Evolutionary conservation across 768 basidiomycete species (phyloP), one percentile per base, ranked within the genome.

Genomic region (Leccinum ochraceum): DNA sequence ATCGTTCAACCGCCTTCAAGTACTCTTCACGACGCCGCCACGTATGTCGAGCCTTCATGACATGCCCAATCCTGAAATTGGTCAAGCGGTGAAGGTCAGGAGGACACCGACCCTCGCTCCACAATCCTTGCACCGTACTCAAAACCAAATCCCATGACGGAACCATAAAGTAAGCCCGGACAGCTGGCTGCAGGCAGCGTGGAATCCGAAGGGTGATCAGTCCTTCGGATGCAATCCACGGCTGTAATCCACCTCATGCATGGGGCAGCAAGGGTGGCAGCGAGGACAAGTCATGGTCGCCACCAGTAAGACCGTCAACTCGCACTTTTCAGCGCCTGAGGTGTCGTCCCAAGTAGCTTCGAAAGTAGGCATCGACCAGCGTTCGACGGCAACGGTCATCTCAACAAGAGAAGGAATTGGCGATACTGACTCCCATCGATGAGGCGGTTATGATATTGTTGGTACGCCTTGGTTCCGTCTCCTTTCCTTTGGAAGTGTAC

Each of bases 401-500:
- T 63, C 64, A 61, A 57, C 55, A 63, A 67, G 77, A 75, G 67
- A 71, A 72, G 70, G 74, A 74, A 74, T 69, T 73, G 82, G 79
- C 80, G 86, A 83, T 91, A 98, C 97, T 94, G 91, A 99, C 97
- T 97, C 82, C 95, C 94, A 89, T 99, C 97, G 86, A 99, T 95
- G 80, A 98, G 90, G 75, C 97, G 90, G 80, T 92, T 93, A 85
- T 99, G 94, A 82, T 98, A 99, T 66, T 92, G 86, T 68, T 90
- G 83, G 76, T 88, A 95, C 3, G 97, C 97, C 82, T 89, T 93
- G 73, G 86, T 86, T 60, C 89, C 97, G 70, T 95, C 94, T 60
- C 94, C 95, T 70, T 88, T 89, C 69, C 83, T 85, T 68, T 81
- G 80, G 83, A 98, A 98, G 67, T 86, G 80, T 60, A 99, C 89